Base-by-base conservation (phyloP, 2,329 filamentous ascomycete genomes). In the Canariomyces notabilis region DNA sequence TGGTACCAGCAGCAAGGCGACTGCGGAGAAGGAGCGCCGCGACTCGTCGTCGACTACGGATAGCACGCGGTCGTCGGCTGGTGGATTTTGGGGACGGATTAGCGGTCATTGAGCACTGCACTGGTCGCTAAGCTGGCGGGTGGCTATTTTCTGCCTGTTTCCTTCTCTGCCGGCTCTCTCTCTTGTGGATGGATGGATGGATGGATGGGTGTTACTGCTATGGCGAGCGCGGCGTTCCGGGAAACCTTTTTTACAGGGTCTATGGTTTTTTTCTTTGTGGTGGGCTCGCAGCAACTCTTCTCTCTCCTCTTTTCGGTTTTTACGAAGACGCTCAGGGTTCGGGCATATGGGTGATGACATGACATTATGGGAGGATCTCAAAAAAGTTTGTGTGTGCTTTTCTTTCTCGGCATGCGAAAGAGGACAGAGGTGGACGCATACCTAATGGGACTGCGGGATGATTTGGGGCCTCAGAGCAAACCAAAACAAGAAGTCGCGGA, bases 51-150 rank as follows among this genome's bases (percentile, higher is more conserved):
- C 8, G 26, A 12, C 26, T 8, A 12, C 26, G n/a, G 26, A 29
- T 8, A 29, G 26, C 26, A 8, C 9, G 26, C 9, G 3, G 26
- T 29, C 26, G 26, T 29, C 26, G 26, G 26, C 26, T 9, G 26
- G 26, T 3, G 9, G 9, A 9, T 29, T 29, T 12, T 29, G 65
- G 55, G 68, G 64, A 50, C 62, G 66, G n/a, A 11, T 35, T 7
- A 39, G 26, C 15, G 19, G 36, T 38, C 14, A 33, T 16, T 31
- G n/a, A n/a, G n/a, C 14, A n/a, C 12, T 23, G 29, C 8, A 12
- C 21, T 29, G 22, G 15, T 29, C 9, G 4, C 22, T 16, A 5
- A 11, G 22, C 15, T 7, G 35, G 39, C 23, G 22, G 35, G 14
- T 15, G 5, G 16, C 19, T 21, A 14, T 19, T 21, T 22, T 9